These are phyloP conservation scores for Pleurotus citrinopileatus DNA, from an alignment of 768 basidiomycete species.

Conservation along the genomic window DNA sequence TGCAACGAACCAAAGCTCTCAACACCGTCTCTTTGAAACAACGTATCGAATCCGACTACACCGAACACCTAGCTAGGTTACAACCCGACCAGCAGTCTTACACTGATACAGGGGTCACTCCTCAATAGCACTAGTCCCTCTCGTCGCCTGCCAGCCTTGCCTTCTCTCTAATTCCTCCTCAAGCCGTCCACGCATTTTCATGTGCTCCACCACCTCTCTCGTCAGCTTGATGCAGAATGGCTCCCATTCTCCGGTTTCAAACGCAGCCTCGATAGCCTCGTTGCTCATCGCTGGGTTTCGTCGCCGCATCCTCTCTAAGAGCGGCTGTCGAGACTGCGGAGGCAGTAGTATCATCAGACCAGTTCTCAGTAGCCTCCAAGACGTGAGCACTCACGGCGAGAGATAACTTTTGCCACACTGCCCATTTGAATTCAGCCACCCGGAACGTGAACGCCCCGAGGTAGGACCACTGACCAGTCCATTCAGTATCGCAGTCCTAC, in stretches of 20 bases:
- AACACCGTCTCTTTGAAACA: no score
- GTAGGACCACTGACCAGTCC: conserved; percentile 41
- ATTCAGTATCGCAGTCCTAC: conserved; percentile 5
- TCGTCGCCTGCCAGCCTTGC: no score
- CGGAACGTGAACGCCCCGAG: conserved; percentile 49
- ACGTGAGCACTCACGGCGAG: conserved; percentile 27
- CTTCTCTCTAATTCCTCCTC: neutral
- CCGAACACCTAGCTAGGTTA: no score
- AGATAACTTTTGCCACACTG: conserved; percentile 38
- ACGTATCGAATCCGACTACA: no score
- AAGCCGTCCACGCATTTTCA: neutral
- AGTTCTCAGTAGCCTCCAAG: neutral
- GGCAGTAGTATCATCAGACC: conserved; percentile 9
- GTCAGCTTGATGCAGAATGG: conserved; percentile 42
- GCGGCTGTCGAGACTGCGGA: conserved; percentile 21
- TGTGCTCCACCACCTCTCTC: conserved; percentile 3
- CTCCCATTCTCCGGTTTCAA: conserved; percentile 39
- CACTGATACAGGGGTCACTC: no score
- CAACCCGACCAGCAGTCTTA: no score
- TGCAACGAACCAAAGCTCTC: no score
- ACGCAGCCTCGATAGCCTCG: conserved; percentile 30
- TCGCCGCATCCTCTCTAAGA: conserved; percentile 22
- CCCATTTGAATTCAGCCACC: conserved; percentile 21
- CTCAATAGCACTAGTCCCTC: no score
- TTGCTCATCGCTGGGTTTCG: conserved; percentile 30